Evolutionary conservation across 768 basidiomycete species (phyloP), one percentile per base, ranked within the genome.

Genomic region (Trichaptum fuscoviolaceum): DNA sequence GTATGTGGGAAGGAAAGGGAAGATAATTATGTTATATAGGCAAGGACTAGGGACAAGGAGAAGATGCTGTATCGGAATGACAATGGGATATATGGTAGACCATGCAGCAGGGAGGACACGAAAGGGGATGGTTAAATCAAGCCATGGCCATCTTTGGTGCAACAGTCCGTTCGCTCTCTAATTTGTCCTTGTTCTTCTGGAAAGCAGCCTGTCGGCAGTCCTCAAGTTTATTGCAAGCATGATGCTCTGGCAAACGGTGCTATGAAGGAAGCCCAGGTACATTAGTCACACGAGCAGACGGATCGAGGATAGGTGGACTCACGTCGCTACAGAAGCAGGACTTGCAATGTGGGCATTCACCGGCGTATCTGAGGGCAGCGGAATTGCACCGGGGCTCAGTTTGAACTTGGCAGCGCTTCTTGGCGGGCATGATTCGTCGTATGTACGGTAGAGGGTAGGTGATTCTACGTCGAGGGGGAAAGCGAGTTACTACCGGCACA

Each of bases 221-320:
- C 74, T 91, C 88, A 68, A 96, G 80, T 68, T 93, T 90, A 70
- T 85, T 84, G 80, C 93, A 96, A 65, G 84, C 83, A 76, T 96
- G 93, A 71, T 92, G 91, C 75, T 95, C 94, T 7, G 94, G 93
- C 69, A 96, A 83, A 67, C 93, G 91, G 74, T 95, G 94, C 91
- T 95, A 66, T 65, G 61, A 35, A 58, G 26, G 65, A 72, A 65
- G 64, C 59, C 30, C 59, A 67, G 67, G 64, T 69, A 60, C 23
- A 23, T 59, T 24, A 52, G 15, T 27, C 62, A 62, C 7, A 64
- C 64, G 10, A 64, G 58, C 25, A 57, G 18, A 84, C 91, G 76
- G 71, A 93, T 92, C 67, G 83, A 79, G 42, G 42, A 30, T 30
- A 30, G 30, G 30, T 8, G 8, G 4, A 20, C 42, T 52, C 42